Evolutionary conservation across 352 stramenopile species (phyloP), one percentile per base, ranked within the genome.

Genomic region (Globisporangium cylindrosporum): DNA sequence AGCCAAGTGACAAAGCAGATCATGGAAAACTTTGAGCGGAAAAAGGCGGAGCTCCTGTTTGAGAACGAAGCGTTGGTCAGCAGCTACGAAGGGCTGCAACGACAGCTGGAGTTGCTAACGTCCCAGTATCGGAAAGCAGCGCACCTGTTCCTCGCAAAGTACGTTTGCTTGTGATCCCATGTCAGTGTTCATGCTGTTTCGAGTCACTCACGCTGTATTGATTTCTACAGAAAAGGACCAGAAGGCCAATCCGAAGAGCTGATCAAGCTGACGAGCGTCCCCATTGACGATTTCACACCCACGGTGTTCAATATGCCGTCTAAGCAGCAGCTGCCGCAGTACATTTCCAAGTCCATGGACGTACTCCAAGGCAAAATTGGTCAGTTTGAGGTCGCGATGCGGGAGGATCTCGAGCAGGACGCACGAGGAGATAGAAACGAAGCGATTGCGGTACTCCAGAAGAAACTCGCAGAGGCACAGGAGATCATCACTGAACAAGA

Each of bases 111-210:
- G 70, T 78, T 77, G n/a, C 66, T 93, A 6, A 87, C 77, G 32
- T 73, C 78, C 2, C 83, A 91, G 67, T 92, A 92, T 74, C 89
- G 89, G 67, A 91, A 91, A 38, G 74, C 83, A 5, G 79, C 90
- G 32, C 75, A 81, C 61, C 75, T 92, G 15, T 93, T 93, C 59
- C 72, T 93, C 38, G 80, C 82, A 9, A 84, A 93, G 82, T 89
- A 76, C 57, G 84, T 81, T 59, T 24, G 27, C 29, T 27, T 18
- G 1, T 49, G 41, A 32, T 12, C 25, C 29, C 2, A 29, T 68
- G 20, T 22, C 24, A 12, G 22, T 55, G 49, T 12, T 61, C 22
- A 43, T 57, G 14, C 41, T 49, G 15, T 55, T 65, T 59, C 7
- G 36, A 14, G 18, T 4, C 51, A 49, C 29, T 46, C 12, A 57